Conservation (phyloP, 768 basidiomycete genomes). For the Pisolithus sp. region DNA sequence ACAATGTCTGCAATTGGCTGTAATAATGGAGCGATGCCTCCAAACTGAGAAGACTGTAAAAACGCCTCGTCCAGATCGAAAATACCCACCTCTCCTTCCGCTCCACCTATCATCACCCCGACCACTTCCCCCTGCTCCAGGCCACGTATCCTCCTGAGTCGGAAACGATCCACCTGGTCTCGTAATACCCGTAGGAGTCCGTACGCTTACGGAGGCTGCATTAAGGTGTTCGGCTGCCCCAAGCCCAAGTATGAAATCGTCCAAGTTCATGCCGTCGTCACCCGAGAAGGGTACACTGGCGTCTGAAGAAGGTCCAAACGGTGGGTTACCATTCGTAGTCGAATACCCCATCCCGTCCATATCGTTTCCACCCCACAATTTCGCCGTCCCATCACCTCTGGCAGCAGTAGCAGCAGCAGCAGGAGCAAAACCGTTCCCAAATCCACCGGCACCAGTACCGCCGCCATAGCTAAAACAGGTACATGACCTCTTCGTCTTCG, state of each 20-base stretch:
- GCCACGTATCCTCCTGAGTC: constrained; percentile 49
- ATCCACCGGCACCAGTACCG: constrained; percentile 19
- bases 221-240: constrained; percentile 31
- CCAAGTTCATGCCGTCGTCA: constrained; percentile 31
- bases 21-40: no score
- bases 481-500: constrained; percentile 69
- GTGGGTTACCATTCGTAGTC: not conserved
- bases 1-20: no score
- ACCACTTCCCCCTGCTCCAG: constrained; percentile 25
- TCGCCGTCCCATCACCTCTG: constrained; percentile 45
- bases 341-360: not conserved
- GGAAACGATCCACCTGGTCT: constrained; percentile 33
- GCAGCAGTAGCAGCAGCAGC: constrained; percentile 8
- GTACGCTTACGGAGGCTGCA: not conserved
- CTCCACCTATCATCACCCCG: constrained; percentile 34
- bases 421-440: constrained; percentile 10
- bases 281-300: constrained; percentile 19
- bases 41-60: no score
- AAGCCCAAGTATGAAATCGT: constrained; percentile 64
- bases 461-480: constrained; percentile 56
- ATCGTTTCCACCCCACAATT: constrained; percentile 23
- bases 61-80: no score
- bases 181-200: constrained; percentile 2
- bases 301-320: constrained; percentile 11
- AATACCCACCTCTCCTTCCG: constrained; percentile 29